A percentile compares a stretch with the other conserved stretches of the same genome.
Evolutionary conservation across 371 early-diverging fungal genomes (phyloP).

Genomic region (Mortierella sp.): DNA sequence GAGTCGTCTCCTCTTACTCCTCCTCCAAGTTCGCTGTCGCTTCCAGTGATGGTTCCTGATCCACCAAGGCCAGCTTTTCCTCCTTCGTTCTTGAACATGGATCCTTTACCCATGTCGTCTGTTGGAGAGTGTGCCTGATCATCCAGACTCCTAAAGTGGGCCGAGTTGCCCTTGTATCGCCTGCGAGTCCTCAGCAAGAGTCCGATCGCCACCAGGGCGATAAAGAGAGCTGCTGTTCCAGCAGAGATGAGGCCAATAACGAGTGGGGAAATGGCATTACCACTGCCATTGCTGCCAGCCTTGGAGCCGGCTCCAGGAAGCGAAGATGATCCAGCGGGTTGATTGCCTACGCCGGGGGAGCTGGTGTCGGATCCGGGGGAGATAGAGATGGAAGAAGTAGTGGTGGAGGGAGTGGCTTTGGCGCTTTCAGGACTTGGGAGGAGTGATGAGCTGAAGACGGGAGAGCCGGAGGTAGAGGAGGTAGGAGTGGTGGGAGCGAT

Average conservation of each 20-base stretch:
- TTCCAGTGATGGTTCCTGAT: not conserved
- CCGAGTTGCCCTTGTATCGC: slow-evolving; percentile 20
- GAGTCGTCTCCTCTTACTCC: not conserved
- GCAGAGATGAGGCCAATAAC: slow-evolving; percentile 42
- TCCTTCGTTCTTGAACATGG: slow-evolving; percentile 22
- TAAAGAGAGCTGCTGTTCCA: slow-evolving; percentile 23
- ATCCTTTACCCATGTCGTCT: slow-evolving; percentile 16
- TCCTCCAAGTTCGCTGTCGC: not conserved
- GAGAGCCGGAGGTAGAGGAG: not conserved
- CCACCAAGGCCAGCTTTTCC: not conserved
- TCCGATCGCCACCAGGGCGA: slow-evolving; percentile 27
- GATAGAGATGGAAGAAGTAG: not conserved
- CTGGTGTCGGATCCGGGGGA: not conserved
- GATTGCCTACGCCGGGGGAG: not conserved
- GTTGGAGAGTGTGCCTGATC: slow-evolving; percentile 35
- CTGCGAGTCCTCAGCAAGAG: slow-evolving; percentile 30
- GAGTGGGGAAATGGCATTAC: slow-evolving; percentile 24
- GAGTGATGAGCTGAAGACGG: not conserved
- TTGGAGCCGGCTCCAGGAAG: too few species aligned
- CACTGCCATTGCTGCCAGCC: not conserved
- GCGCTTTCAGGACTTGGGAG: not conserved
- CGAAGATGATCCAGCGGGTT: not conserved
- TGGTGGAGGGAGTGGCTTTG: not conserved
- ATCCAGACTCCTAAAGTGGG: slow-evolving; percentile 31
- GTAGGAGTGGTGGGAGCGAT: slow-evolving; percentile 12